Base-by-base conservation (phyloP, 306 rosid species). In the Cucumis melo region DNA sequence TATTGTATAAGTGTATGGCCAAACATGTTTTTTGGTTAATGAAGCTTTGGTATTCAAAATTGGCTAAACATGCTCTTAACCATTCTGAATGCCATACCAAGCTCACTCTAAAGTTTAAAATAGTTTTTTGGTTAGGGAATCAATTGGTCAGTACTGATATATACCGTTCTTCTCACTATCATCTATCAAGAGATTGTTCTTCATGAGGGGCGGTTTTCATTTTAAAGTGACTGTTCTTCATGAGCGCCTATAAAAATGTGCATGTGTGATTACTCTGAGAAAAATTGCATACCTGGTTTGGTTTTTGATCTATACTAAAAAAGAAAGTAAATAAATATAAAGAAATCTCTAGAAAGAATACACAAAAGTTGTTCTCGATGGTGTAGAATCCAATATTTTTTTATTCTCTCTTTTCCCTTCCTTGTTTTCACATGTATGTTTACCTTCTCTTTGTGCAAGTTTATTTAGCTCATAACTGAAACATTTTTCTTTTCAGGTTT, bases 401-500 rank as follows among this genome's bases (percentile, higher is more conserved):
- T 16, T 63, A 63, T 2, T 63, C 10, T 29, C 32, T 1, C 23
- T 16, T 24, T 34, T 7, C 19, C 1, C 23, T 63, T 63, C 70
- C 34, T 36, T 8, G 21, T 36, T 7, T 20, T 57, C 46, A 41
- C 76, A 66, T 44, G 27, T 56, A 17, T 27, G 50, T 9, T 42
- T 67, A 21, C 50, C 54, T 42, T 67, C 55, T 46, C 48, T 54
- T 34, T 4, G 53, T 57, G 34, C 39, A 10, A 51, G 9, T 41
- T 6, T 41, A 24, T 65, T 48, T 73, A 44, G 58, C 78, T 29
- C 63, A 50, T 16, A 55, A 65, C 55, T 79, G 46, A 81, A 14
- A 39, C 24, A 15, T 77, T 59, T 75, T 61, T 51, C 70, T 61
- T 79, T 39, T 64, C 75, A 58, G 67, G 73, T 77, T 21, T 62